Evolutionary conservation across 176 grass and related monocot genomes (phyloP).

Genomic region (Oryza nivara): DNA sequence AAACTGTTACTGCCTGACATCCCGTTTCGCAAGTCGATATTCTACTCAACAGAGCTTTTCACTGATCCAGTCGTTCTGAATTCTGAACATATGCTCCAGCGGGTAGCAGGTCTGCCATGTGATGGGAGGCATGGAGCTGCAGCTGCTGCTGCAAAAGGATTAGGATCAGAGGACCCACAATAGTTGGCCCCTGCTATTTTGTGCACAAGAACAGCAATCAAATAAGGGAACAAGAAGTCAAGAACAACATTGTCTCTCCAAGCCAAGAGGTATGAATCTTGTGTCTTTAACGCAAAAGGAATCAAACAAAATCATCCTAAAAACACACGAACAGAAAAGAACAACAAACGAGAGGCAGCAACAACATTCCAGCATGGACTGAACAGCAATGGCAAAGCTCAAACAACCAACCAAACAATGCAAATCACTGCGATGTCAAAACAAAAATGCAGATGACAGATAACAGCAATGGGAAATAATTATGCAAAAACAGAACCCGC

Average conservation of each 20-base stretch:
- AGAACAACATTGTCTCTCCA: background rate
- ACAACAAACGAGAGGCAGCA: conserved; percentile 20
- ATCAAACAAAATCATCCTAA: background rate
- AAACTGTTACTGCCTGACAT: conserved; percentile 40
- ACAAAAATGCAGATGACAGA: conserved; percentile 1
- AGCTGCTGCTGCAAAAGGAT: conserved; percentile 32
- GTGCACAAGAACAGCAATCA: conserved; percentile 36
- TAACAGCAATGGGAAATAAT: background rate
- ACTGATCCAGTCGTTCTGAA: conserved; percentile 45
- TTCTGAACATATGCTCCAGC: conserved; percentile 42
- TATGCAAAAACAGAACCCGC: background rate
- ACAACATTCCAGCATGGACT: background rate
- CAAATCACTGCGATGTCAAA: background rate
- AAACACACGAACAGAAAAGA: conserved; percentile 11
- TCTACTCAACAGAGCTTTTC: conserved; percentile 33
- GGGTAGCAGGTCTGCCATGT: conserved; percentile 41
- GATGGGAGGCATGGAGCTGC: conserved; percentile 28
- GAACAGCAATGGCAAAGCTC: conserved; percentile 2
- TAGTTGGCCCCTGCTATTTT: conserved; percentile 39
- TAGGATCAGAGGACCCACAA: conserved; percentile 42
- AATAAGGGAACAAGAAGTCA: conserved; percentile 16
- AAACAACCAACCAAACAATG: background rate
- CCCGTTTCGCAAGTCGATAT: conserved; percentile 45
- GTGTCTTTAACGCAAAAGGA: conserved; percentile 4
- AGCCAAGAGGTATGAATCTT: conserved; percentile 35